Evolutionary conservation across 352 stramenopile genomes (phyloP).

Genomic region (Phytophthora sp.): DNA sequence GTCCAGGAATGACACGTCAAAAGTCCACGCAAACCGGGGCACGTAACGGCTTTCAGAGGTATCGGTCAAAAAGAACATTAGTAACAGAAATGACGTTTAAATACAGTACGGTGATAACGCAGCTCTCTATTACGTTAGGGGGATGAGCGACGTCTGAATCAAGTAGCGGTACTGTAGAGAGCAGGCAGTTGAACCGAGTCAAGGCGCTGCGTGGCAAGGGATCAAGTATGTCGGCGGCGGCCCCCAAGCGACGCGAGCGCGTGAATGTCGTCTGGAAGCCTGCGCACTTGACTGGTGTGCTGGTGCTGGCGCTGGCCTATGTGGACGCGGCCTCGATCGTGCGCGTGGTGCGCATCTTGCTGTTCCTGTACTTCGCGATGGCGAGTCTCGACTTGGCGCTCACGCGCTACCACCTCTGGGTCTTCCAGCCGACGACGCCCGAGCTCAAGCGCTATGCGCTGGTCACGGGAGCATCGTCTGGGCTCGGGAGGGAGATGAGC

Average conservation of each 20-base stretch:
- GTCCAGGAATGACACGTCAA: slow-evolving; percentile 27
- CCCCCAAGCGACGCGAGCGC: slow-evolving; percentile 29
- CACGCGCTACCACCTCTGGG: slow-evolving; percentile 72
- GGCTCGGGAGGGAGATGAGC: slow-evolving; percentile 80
- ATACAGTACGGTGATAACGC: neutral
- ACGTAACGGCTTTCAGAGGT: neutral
- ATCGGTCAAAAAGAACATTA: neutral
- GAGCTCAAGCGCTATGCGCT: slow-evolving; percentile 65
- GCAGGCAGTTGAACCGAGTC: slow-evolving; percentile 3
- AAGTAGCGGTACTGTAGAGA: slow-evolving; percentile 1
- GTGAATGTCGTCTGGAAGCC: slow-evolving; percentile 47
- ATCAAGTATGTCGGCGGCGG: slow-evolving; percentile 8
- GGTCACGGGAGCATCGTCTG: slow-evolving; percentile 76
- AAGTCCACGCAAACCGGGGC: neutral
- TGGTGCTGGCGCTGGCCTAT: slow-evolving; percentile 58
- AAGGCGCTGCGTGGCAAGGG: slow-evolving; percentile 4
- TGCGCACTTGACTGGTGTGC: slow-evolving; percentile 50
- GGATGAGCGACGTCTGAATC: slow-evolving; percentile 8
- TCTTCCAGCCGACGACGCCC: slow-evolving; percentile 54
- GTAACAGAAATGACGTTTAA: neutral
- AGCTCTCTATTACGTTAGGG: slow-evolving; percentile 2
- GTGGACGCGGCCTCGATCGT: slow-evolving; percentile 47
- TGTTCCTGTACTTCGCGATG: slow-evolving; percentile 65
- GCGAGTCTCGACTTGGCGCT: slow-evolving; percentile 64
- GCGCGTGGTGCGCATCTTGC: slow-evolving; percentile 39